Evolutionary conservation across 2,329 filamentous ascomycete species (phyloP), one percentile per base, ranked within the genome.

Genomic region (Phoma sp.): DNA sequence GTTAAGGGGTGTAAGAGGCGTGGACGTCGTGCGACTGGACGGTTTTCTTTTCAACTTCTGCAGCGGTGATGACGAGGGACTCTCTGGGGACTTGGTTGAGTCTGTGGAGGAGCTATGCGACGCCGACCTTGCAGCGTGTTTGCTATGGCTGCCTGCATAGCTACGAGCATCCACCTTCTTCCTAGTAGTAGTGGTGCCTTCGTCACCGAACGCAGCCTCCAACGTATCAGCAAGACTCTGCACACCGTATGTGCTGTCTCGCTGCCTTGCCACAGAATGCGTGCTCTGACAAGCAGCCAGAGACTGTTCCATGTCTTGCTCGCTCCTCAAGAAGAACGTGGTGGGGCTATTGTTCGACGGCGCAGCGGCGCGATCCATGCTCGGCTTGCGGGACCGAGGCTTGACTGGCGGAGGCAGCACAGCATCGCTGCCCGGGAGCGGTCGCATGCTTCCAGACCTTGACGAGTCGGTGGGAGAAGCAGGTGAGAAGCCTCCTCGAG

Each of bases 321-420:
- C 82, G 60, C 81, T 84, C 57, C 81, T 78, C 58, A 88, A 76
- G 71, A 87, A 86, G 78, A 87, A 87, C 46, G 82, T 83, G 45
- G 82, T 82, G 37, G 84, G 83, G 57, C 76, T 75, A 52, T 71
- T 61, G 62, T 64, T 71, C 46, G 68, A 68, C 37, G 68, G 64
- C 44, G 56, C 55, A 44, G 62, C 55, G 45, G 64, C 57, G 55
- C 71, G 70, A 63, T 70, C 73, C 61, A 72, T 62, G 62, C 72
- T 74, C 47, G 74, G 70, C 69, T 76, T 77, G 58, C 72, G 72
- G 52, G 71, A 72, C 48, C 68, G 70, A 47, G 73, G 68, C 67
- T 63, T 72, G 45, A 61, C 54, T 38, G 68, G 49, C 38, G 63
- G 31, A 55, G 71, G 62, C 45, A 73, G 66, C 63, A 64, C 63